Conservation (phyloP, 345 rosid species). For the Lumnitzera littorea region DNA sequence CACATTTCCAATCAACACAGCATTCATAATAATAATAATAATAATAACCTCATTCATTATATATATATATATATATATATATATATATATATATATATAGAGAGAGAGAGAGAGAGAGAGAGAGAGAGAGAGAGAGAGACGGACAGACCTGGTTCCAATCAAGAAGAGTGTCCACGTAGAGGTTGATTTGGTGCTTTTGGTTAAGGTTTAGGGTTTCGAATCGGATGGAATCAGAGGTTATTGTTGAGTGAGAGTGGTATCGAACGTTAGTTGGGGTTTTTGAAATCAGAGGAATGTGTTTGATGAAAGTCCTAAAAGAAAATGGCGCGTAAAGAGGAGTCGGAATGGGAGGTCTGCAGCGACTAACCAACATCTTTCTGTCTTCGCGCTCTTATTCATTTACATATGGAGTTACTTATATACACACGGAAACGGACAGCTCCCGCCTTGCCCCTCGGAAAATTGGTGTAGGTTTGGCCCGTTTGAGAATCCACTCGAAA, state of each 20-base stretch:
- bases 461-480: too few species aligned
- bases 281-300: constrained; percentile 41
- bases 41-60: too few species aligned
- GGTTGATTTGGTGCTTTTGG: constrained; percentile 59
- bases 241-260: constrained; percentile 10
- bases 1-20: not conserved
- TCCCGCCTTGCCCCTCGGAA: too few species aligned
- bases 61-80: too few species aligned
- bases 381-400: not conserved
- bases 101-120: not conserved
- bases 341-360: constrained; percentile 13
- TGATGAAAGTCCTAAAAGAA: constrained; percentile 54
- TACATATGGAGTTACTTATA: too few species aligned
- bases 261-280: constrained; percentile 10
- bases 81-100: too few species aligned
- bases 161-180: constrained; percentile 62
- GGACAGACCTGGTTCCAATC: constrained; percentile 74
- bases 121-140: not conserved
- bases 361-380: constrained; percentile 21
- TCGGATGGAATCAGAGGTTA: constrained; percentile 16
- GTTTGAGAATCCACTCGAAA: too few species aligned
- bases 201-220: constrained; percentile 39
- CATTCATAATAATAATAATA: too few species aligned
- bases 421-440: too few species aligned
- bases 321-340: constrained; percentile 10